Evolutionary conservation across 345 rosid species (phyloP).

Genomic region (Geranium rotundifolium): DNA sequence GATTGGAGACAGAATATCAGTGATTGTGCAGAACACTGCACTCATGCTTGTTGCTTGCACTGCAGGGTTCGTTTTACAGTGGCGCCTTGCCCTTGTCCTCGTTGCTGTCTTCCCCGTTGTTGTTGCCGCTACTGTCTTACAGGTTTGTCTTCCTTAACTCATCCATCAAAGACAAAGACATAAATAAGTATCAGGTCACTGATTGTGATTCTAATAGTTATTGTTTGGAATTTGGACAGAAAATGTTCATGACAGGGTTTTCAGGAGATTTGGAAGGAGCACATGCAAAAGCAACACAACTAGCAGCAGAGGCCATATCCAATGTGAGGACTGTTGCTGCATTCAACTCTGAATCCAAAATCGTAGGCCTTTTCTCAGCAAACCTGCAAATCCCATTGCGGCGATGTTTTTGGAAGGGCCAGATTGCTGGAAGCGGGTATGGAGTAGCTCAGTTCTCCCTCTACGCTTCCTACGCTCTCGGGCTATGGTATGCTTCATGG

Average conservation of each 20-base stretch:
- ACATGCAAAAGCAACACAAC: slow-evolving; percentile 88
- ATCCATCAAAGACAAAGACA: too few species aligned
- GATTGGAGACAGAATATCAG: slow-evolving; percentile 89
- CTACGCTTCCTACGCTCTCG: slow-evolving; percentile 92
- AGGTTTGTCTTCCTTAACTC: slow-evolving; percentile 28
- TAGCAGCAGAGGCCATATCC: slow-evolving; percentile 96
- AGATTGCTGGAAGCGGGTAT: slow-evolving; percentile 90
- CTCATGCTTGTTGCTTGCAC: slow-evolving; percentile 95
- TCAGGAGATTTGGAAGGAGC: slow-evolving; percentile 92
- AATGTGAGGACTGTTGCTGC: slow-evolving; percentile 95
- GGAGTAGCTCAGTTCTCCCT: slow-evolving; percentile 92
- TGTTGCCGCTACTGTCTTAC: slow-evolving; percentile 96
- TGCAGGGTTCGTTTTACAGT: slow-evolving; percentile 89
- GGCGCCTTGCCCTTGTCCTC: slow-evolving; percentile 97
- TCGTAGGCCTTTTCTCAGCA: slow-evolving; percentile 67
- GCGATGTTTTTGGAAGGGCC: slow-evolving; percentile 98
- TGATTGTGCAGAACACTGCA: slow-evolving; percentile 93
- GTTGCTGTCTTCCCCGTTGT: slow-evolving; percentile 91
- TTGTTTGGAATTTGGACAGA: slow-evolving; percentile 27
- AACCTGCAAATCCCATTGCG: slow-evolving; percentile 68
- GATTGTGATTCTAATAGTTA: background rate
- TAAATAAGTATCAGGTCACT: background rate
- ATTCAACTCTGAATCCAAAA: slow-evolving; percentile 84
- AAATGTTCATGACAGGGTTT: slow-evolving; percentile 98
- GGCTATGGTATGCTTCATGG: slow-evolving; percentile 99